A percentile compares a stretch with the other conserved stretches of the same genome.
Evolutionary conservation across 768 basidiomycete genomes (phyloP).

Genomic region (Trametes maxima): DNA sequence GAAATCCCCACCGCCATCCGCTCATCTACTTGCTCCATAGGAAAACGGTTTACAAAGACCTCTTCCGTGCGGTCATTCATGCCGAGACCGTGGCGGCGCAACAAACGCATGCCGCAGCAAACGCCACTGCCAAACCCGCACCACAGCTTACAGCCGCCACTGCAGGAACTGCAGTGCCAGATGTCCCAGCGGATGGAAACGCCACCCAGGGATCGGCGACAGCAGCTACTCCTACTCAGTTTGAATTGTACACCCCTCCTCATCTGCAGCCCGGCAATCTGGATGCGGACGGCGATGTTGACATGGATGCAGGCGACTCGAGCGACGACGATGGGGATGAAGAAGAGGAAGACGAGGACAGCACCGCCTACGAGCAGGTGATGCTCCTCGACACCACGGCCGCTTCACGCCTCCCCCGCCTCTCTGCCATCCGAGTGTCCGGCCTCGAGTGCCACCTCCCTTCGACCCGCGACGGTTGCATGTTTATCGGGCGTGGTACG

Average conservation of each 20-base stretch:
- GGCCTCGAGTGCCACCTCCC: conserved; percentile 10
- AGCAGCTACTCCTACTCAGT: background rate
- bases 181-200: too few species aligned
- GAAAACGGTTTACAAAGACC: conserved; percentile 12
- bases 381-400: conserved; percentile 3
- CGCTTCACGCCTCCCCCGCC: conserved; percentile 9
- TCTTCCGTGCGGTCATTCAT: conserved; percentile 13
- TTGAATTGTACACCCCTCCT: conserved; percentile 20
- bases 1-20: background rate
- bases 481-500: conserved; percentile 26
- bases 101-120: background rate
- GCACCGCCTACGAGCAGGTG: conserved; percentile 7
- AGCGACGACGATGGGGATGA: conserved; percentile 9
- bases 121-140: too few species aligned
- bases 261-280: background rate
- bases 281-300: conserved; percentile 10
- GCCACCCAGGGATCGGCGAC: too few species aligned
- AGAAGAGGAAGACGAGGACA: conserved; percentile 18
- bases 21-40: background rate
- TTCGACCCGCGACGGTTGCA: conserved; percentile 8
- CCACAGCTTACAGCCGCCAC: too few species aligned
- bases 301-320: background rate
- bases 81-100: conserved; percentile 11
- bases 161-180: too few species aligned
- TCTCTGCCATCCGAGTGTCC: conserved; percentile 15